These are phyloP conservation scores for Scheffersomyces illinoinensis DNA, from an alignment of 1,139 yeast species.

Conservation along the genomic window DNA sequence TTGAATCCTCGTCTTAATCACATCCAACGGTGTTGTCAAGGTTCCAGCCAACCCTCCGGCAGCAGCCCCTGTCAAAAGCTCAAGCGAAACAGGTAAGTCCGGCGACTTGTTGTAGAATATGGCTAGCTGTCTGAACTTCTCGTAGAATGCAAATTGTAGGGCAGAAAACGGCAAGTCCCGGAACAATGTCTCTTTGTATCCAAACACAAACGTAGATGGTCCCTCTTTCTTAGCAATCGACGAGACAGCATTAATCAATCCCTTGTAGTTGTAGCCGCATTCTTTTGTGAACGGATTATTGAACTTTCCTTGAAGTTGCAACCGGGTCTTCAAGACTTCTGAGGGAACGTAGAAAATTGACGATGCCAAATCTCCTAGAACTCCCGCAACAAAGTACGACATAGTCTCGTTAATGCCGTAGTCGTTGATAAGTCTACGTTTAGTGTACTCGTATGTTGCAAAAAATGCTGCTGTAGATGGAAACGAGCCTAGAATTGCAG, in stretches of 20 bases:
- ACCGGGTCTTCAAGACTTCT: conserved; percentile 90
- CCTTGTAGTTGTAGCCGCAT: conserved; percentile 80
- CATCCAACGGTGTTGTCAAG: conserved; percentile 82
- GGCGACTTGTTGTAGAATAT: conserved; percentile 38
- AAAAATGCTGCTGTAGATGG: conserved; percentile 94
- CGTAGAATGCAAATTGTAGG: conserved; percentile 92
- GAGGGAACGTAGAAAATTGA: conserved; percentile 95
- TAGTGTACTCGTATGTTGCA: conserved; percentile 82
- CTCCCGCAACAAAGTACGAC: conserved; percentile 81
- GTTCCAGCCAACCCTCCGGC: conserved; percentile 97
- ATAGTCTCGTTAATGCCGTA: conserved; percentile 74
- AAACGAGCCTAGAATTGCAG: conserved; percentile 87
- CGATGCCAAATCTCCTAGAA: conserved; percentile 86
- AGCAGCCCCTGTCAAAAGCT: conserved; percentile 84
- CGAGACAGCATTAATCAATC: conserved; percentile 64
- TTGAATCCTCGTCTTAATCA: conserved; percentile 89
- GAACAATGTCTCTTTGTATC: conserved; percentile 88
- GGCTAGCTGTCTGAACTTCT: conserved; percentile 71
- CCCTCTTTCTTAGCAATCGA: conserved; percentile 75
- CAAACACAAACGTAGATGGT: conserved; percentile 71
- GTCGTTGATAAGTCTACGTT: conserved; percentile 66
- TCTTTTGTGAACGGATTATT: conserved; percentile 78
- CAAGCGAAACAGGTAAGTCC: conserved; percentile 59
- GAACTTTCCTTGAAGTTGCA: conserved; percentile 86
- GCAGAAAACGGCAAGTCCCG: conserved; percentile 96